Evolutionary conservation across 1,284 basidiomycete species (phyloP).

Genomic region (Volvariella volvacea): DNA sequence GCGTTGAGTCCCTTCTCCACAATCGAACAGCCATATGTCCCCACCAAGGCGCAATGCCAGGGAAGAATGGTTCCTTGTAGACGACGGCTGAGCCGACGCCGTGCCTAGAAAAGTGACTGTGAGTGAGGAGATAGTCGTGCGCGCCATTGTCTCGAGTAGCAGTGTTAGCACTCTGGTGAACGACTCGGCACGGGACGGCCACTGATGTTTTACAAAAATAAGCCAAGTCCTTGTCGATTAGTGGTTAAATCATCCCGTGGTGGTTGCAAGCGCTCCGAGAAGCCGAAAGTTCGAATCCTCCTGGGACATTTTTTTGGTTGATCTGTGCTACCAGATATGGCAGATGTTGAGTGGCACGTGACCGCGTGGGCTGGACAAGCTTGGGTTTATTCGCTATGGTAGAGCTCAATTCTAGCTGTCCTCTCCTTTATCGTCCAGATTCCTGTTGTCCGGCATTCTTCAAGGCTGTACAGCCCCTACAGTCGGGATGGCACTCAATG

Average conservation of each 20-base stretch:
- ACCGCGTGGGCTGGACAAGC: no score
- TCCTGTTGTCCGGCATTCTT: no score
- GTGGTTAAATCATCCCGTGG: constrained; percentile 5
- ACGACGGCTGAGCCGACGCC: constrained; percentile 71
- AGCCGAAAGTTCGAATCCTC: constrained; percentile 4
- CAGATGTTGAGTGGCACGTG: no score
- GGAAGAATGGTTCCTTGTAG: constrained; percentile 68
- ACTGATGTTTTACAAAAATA: no score
- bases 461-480: background rate
- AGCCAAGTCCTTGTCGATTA: constrained; percentile 5
- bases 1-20: constrained; percentile 85
- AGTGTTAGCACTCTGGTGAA: no score
- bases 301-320: background rate
- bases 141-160: background rate
- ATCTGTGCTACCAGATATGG: no score
- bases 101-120: constrained; percentile 72
- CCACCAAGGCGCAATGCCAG: constrained; percentile 56
- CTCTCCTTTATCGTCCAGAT: no score
- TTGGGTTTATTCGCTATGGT: no score
- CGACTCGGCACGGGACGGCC: no score
- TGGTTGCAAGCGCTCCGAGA: constrained; percentile 1
- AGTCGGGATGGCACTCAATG: constrained; percentile 34
- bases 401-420: no score
- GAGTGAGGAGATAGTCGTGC: constrained; percentile 14
- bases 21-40: constrained; percentile 84